A percentile compares a stretch with the other conserved stretches of the same genome.
Conservation (phyloP, 352 stramenopile genomes). For the Globisporangium paddicum region DNA sequence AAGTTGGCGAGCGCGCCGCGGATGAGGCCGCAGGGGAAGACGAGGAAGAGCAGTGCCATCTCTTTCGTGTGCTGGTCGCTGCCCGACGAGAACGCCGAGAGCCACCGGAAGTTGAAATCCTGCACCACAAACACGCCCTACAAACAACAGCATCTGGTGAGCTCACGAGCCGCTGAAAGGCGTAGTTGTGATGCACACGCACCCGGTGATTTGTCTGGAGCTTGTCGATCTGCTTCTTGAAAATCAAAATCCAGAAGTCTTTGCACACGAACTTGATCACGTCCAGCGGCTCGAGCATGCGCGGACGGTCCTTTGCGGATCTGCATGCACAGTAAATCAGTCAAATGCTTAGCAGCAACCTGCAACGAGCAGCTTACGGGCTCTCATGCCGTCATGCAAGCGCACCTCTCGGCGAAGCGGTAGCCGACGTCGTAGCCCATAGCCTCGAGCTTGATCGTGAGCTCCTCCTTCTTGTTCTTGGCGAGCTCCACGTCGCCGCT, state of each 20-base stretch:
- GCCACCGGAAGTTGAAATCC: constrained; percentile 93
- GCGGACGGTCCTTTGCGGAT: constrained; percentile 61
- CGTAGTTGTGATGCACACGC: constrained; percentile 16
- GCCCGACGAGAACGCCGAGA: constrained; percentile 76
- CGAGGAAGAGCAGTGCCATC: constrained; percentile 91
- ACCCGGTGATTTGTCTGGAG: constrained; percentile 97
- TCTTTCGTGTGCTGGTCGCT: constrained; percentile 84
- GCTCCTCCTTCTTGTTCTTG: constrained; percentile 62
- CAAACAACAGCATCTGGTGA: no score
- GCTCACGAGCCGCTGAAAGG: no score
- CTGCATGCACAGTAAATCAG: constrained; percentile 5
- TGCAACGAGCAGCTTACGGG: background rate
- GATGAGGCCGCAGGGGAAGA: constrained; percentile 95
- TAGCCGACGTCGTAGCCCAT: constrained; percentile 88
- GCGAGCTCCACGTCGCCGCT: constrained; percentile 37
- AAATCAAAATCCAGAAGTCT: constrained; percentile 97
- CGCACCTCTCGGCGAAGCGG: constrained; percentile 70
- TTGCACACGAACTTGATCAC: constrained; percentile 99
- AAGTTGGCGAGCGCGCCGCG: constrained; percentile 93
- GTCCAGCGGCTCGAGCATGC: constrained; percentile 89
- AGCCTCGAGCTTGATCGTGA: constrained; percentile 77
- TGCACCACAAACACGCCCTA: constrained; percentile 94
- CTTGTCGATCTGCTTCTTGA: constrained; percentile 98
- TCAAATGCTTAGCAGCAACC: background rate
- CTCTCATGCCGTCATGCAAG: background rate